These are phyloP conservation scores for Gymnopilus dilepis DNA, from an alignment of 768 basidiomycete genomes.

Conservation along the genomic window DNA sequence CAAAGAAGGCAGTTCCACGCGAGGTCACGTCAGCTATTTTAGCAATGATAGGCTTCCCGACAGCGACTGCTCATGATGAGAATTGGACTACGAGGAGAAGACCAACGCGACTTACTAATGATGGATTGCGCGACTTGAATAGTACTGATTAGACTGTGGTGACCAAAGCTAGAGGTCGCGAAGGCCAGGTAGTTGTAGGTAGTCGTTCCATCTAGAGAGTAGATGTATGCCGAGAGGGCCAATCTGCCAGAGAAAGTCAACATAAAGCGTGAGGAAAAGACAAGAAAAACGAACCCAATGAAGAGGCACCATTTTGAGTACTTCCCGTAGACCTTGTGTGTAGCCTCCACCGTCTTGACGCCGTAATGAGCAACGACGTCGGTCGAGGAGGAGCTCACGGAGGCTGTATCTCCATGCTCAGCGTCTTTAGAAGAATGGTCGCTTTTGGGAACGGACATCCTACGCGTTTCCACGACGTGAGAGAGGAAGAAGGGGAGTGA, in stretches of 20 bases:
- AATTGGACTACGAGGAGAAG: background rate
- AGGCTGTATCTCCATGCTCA: constrained; percentile 15
- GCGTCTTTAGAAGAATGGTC: constrained; percentile 19
- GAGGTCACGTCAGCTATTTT: constrained; percentile 77
- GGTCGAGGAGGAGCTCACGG: constrained; percentile 9
- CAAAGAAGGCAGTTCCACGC: constrained; percentile 63
- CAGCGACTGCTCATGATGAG: constrained; percentile 33
- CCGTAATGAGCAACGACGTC: constrained; percentile 40
- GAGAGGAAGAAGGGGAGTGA: background rate
- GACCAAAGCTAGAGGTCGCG: constrained; percentile 56
- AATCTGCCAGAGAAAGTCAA: constrained; percentile 41
- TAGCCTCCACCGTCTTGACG: constrained; percentile 55
- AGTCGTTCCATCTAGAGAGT: constrained; percentile 74
- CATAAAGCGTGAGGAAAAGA: background rate
- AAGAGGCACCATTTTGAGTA: constrained; percentile 66
- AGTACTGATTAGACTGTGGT: constrained; percentile 59
- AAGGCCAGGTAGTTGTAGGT: constrained; percentile 68
- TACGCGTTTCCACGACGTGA: background rate
- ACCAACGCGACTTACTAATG: constrained; percentile 45
- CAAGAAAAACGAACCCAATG: constrained; percentile 48
- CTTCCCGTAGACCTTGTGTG: constrained; percentile 54
- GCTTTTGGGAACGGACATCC: constrained; percentile 26
- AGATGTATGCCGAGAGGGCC: constrained; percentile 75
- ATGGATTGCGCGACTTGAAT: constrained; percentile 60
- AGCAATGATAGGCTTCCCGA: constrained; percentile 72